These are phyloP conservation scores for Chlorella sp. DNA, from an alignment of 139 green algal species.

Conservation along the genomic window DNA sequence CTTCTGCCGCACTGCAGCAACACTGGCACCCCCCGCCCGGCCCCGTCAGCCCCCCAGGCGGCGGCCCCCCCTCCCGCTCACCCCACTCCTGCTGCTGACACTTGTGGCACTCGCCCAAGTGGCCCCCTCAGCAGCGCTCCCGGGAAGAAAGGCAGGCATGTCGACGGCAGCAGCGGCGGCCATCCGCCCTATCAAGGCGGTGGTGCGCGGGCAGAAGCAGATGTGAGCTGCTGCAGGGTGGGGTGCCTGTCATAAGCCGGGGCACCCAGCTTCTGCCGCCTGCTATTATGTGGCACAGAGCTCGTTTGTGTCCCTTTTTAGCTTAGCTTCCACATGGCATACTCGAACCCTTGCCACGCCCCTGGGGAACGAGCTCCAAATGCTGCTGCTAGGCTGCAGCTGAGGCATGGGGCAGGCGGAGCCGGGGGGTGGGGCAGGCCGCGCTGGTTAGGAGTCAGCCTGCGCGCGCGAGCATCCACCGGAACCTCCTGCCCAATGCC, in stretches of 20 bases:
- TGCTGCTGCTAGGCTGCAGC: not conserved
- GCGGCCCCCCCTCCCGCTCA: not conserved
- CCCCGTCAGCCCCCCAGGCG: not conserved
- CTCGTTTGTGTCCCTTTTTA: not conserved
- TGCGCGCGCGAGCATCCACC: no score
- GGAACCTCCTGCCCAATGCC: no score
- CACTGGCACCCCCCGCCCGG: not conserved
- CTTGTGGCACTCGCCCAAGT: not conserved
- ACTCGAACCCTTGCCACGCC: no score
- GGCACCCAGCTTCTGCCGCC: no score
- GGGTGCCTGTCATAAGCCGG: no score
- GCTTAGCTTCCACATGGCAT: no score
- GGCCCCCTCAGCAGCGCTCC: not conserved
- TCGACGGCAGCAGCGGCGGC: not conserved
- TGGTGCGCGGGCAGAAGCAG: constrained; percentile 75
- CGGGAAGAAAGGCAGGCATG: not conserved
- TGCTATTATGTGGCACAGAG: not conserved
- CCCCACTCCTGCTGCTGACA: not conserved
- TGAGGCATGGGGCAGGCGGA: not conserved
- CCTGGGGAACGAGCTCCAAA: no score
- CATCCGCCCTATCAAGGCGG: constrained; percentile 46
- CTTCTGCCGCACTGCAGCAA: not conserved
- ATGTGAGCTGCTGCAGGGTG: not conserved
- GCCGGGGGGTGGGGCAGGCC: not conserved
- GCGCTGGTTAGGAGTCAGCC: no score